A percentile compares a stretch with the other conserved stretches of the same genome.
Conservation (phyloP, 768 basidiomycete species). For the Boletus rufocinnamomeus region DNA sequence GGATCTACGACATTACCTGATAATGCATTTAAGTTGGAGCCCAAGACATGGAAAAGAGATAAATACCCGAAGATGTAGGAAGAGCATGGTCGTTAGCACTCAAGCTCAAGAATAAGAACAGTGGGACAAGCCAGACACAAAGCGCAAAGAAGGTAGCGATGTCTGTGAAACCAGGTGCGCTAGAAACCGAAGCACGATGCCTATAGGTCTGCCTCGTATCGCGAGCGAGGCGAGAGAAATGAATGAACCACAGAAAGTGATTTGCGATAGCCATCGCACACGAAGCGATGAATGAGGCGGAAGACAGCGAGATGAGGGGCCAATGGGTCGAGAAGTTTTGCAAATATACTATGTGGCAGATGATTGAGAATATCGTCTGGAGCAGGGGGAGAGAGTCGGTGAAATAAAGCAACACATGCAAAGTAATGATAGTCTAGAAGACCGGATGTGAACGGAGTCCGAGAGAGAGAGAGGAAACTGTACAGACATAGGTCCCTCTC, state of each 20-base stretch:
- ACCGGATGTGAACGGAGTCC: conserved; percentile 7
- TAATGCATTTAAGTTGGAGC: background rate
- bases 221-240: conserved; percentile 77
- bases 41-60: background rate
- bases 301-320: conserved; percentile 93
- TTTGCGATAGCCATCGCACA: conserved; percentile 83
- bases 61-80: conserved; percentile 63
- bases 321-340: conserved; percentile 89
- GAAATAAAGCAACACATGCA: conserved; percentile 78
- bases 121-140: conserved; percentile 86
- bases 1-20: conserved; percentile 25
- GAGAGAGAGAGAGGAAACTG: background rate
- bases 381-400: conserved; percentile 79
- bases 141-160: conserved; percentile 83
- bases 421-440: conserved; percentile 67
- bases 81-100: conserved; percentile 97
- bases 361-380: conserved; percentile 75
- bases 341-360: conserved; percentile 86
- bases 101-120: conserved; percentile 93
- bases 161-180: conserved; percentile 59
- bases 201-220: conserved; percentile 55
- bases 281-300: conserved; percentile 79
- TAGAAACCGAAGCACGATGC: conserved; percentile 42
- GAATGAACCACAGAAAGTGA: conserved; percentile 97
- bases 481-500: conserved; percentile 84